Conservation (phyloP, 768 basidiomycete genomes). For the Boletus tylopilopsis region DNA sequence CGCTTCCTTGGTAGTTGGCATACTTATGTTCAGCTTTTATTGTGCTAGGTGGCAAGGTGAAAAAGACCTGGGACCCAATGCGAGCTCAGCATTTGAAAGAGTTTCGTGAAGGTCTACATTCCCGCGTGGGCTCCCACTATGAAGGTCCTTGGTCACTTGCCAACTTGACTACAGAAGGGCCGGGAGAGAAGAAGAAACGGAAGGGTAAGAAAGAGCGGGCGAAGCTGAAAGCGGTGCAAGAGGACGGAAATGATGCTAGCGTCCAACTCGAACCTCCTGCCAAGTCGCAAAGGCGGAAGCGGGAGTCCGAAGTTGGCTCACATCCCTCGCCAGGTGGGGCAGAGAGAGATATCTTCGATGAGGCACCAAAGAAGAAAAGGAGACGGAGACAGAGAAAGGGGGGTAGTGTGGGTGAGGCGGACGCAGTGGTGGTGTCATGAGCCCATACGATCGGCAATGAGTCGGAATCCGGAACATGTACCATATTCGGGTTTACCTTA, state of each 20-base stretch:
- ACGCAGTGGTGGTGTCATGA: neutral
- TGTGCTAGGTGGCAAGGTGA: constrained; percentile 22
- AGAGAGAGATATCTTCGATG: constrained; percentile 10
- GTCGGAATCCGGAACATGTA: neutral
- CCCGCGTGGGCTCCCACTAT: constrained; percentile 32
- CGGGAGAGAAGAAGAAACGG: constrained; percentile 49
- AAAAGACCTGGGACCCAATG: constrained; percentile 53
- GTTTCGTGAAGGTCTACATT: constrained; percentile 58
- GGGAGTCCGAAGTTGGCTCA: constrained; percentile 9
- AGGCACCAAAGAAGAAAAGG: constrained; percentile 34
- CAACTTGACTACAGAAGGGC: constrained; percentile 3
- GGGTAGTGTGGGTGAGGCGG: constrained; percentile 3
- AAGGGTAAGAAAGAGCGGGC: constrained; percentile 69
- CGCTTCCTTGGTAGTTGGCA: constrained; percentile 2
- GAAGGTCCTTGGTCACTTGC: constrained; percentile 21
- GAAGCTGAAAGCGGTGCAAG: constrained; percentile 40
- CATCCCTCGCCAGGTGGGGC: constrained; percentile 4
- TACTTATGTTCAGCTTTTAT: neutral
- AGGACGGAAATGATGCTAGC: neutral
- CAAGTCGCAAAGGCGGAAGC: constrained; percentile 16
- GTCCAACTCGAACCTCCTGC: neutral
- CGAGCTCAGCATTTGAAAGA: constrained; percentile 67
- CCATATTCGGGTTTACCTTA: constrained; percentile 14
- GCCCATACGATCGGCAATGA: too few species aligned
- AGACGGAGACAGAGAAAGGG: constrained; percentile 40